Percentiles rank a stretch among this genome's conserved stretches.
These are phyloP conservation scores for Irpex sp. DNA, from an alignment of 1,284 basidiomycete species.

Conservation along the genomic window DNA sequence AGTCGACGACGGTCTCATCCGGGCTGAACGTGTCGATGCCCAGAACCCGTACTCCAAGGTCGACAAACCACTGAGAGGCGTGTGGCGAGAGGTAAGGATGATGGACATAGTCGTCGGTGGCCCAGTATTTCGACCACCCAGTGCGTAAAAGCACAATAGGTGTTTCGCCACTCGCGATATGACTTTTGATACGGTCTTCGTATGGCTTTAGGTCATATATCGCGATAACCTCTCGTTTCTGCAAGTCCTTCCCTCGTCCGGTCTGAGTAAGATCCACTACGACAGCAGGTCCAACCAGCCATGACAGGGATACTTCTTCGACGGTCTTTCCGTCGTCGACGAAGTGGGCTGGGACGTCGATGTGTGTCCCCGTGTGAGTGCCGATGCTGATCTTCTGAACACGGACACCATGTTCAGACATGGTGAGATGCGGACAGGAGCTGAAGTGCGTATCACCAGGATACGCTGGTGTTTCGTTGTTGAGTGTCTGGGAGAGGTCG, in stretches of 20 bases:
- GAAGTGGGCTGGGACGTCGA: conserved; percentile 70
- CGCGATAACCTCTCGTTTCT: conserved; percentile 7
- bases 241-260: conserved; percentile 1
- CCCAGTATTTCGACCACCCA: conserved; percentile 59
- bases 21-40: conserved; percentile 64
- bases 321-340: conserved; percentile 46
- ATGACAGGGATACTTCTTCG: conserved; percentile 45
- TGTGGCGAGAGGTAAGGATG: conserved; percentile 61
- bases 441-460: conserved; percentile 48
- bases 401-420: conserved; percentile 39
- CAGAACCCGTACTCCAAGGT: conserved; percentile 48
- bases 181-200: conserved; percentile 26
- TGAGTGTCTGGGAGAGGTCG: conserved; percentile 50
- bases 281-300: conserved; percentile 45
- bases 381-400: conserved; percentile 44
- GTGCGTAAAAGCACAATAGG: conserved; percentile 46
- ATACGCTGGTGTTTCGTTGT: conserved; percentile 38
- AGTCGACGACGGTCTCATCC: conserved; percentile 48
- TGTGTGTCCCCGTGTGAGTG: conserved; percentile 61
- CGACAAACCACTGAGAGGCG: conserved; percentile 45
- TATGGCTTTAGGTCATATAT: conserved; percentile 9
- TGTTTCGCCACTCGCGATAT: conserved; percentile 19
- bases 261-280: conserved; percentile 38
- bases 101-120: conserved; percentile 45
- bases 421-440: conserved; percentile 13